Base-by-base conservation (phyloP, 352 stramenopile species). In the Pythium angustatum region DNA sequence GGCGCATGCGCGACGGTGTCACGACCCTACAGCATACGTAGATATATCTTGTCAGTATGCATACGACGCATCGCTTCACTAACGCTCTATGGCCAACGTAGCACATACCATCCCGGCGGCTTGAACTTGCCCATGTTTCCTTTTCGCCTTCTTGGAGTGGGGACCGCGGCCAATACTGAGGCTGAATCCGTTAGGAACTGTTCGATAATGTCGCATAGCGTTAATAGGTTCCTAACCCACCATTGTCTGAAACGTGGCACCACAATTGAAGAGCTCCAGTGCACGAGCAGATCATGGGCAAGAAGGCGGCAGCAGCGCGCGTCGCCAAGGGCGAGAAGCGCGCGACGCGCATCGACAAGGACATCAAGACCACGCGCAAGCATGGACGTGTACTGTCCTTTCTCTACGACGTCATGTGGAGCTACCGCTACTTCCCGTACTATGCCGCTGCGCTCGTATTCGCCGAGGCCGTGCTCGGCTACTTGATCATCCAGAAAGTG, bases 381-480 rank as follows among this genome's bases (percentile, higher is more conserved):
- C 79, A 88, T 43, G 91, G 82, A 53, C 75, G 74, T 57, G 64
- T 91, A 71, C 69, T 94, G 19, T 85, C 81, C 36, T 76, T 88
- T 48, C 73, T 91, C 50, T 93, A 94, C 61, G 85, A 94, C 64
- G 36, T 92, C 61, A 88, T 94, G 77, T 94, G 85, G 83, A 94
- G 85, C 70, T 94, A 94, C 72, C 83, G 85, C 36, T 90, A 92
- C 74, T 94, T 87, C 65, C 76, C 80, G 68, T 77, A 81, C 33
- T 64, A 92, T 8, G 86, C 84, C 27, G 68, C 75, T 15, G 52
- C 65, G 17, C 68, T 94, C 48, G 58, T 94, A 57, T 60, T 91
- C 11, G 56, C 59, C 0, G 86, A 94, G 47, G 81, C 78, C 8
- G 68, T 78, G 43, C 52, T 87, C 8, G 84, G 84, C 59, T 83